Conservation (phyloP, 768 basidiomycete species). For the Nevesoporus exiguus region DNA sequence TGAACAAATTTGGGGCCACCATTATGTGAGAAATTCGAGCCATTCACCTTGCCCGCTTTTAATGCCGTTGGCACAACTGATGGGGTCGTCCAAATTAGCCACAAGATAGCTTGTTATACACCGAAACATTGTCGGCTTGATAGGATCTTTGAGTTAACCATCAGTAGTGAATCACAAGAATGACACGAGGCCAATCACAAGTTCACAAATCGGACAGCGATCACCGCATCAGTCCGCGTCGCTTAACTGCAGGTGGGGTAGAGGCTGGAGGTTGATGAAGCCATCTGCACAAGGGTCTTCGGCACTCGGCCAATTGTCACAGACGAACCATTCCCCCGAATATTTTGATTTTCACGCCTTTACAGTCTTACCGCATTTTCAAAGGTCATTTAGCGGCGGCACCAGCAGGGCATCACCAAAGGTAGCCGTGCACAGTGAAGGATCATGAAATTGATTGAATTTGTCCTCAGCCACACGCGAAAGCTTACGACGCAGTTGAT, state of each 20-base stretch:
- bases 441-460: constrained; percentile 5
- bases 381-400: constrained; percentile 2
- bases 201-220: constrained; percentile 6
- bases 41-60: constrained; percentile 12
- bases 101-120: neutral
- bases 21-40: constrained; percentile 9
- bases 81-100: constrained; percentile 2
- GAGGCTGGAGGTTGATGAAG: neutral
- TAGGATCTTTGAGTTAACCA: constrained; percentile 13
- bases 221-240: constrained; percentile 17
- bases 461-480: constrained; percentile 5
- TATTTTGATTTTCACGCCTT: constrained; percentile 13
- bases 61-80: constrained; percentile 8
- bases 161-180: constrained; percentile 10
- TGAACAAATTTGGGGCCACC: constrained; percentile 11
- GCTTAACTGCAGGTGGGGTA: constrained; percentile 16
- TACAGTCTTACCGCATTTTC: constrained; percentile 2
- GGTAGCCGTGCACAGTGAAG: constrained; percentile 16
- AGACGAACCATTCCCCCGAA: constrained; percentile 4
- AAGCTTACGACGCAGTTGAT: constrained; percentile 12
- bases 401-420: constrained; percentile 2
- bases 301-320: constrained; percentile 8
- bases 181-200: constrained; percentile 22
- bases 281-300: constrained; percentile 13
- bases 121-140: constrained; percentile 10